Conservation (phyloP, 1,284 basidiomycete genomes). For the Phellopilus nigrolimitatus region DNA sequence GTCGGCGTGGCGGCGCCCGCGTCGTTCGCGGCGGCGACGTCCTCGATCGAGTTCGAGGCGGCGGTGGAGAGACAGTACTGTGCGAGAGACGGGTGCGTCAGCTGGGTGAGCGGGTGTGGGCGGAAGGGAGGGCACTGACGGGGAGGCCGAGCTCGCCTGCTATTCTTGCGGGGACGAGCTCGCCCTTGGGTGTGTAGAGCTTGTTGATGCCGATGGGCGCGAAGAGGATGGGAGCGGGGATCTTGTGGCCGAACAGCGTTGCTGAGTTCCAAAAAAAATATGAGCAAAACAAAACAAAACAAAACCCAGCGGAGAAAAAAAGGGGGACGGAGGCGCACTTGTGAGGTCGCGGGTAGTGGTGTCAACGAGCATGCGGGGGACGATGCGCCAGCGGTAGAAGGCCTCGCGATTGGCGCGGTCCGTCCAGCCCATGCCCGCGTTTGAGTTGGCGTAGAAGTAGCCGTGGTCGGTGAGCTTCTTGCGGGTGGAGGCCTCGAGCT, state of each 20-base stretch:
- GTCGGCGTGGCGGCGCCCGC: constrained; percentile 34
- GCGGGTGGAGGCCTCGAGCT: constrained; percentile 45
- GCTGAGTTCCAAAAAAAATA: constrained; percentile 26
- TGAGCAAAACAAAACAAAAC: not conserved
- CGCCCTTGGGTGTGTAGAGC: constrained; percentile 46
- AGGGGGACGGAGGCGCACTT: constrained; percentile 24
- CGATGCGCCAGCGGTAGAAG: constrained; percentile 47
- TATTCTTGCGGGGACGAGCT: constrained; percentile 50
- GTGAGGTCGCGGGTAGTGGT: constrained; percentile 52
- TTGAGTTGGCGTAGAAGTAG: constrained; percentile 54
- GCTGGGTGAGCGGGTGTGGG: not conserved
- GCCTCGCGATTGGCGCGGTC: constrained; percentile 50
- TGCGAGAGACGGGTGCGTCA: not conserved
- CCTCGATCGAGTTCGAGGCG: constrained; percentile 47
- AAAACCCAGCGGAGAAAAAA: not conserved
- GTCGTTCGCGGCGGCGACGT: constrained; percentile 47
- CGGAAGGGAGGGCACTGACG: constrained; percentile 25
- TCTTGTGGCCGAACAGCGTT: constrained; percentile 48
- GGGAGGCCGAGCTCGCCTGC: constrained; percentile 53
- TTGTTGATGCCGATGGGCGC: constrained; percentile 59
- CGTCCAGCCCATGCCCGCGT: constrained; percentile 53
- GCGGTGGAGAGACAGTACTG: constrained; percentile 56
- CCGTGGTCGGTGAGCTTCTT: constrained; percentile 47
- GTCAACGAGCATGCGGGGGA: constrained; percentile 56
- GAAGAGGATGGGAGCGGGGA: constrained; percentile 51